Evolutionary conservation across 805 yeast genomes (phyloP).

Genomic region (Wilhelminamyces savonicus): DNA sequence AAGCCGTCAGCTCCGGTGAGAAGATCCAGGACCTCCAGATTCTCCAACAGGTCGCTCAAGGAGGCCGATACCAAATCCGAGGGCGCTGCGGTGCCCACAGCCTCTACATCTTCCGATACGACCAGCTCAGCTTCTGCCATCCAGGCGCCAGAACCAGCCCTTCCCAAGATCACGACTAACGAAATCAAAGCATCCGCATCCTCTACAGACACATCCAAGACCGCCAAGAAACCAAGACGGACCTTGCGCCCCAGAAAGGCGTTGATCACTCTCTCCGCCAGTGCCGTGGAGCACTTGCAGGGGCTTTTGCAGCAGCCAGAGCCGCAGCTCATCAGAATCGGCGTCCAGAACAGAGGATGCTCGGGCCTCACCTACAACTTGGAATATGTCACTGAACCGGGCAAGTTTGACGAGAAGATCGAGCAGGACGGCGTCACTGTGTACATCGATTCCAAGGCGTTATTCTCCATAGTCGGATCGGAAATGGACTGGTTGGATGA

Average conservation of each 20-base stretch:
- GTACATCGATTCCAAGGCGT: conserved; percentile 90
- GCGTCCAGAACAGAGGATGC: conserved; percentile 95
- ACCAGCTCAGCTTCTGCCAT: not conserved
- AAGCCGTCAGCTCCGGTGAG: conserved; percentile 14
- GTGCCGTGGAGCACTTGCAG: conserved; percentile 68
- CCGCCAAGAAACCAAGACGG: conserved; percentile 40
- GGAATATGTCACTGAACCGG: conserved; percentile 84
- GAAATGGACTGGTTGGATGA: conserved; percentile 99
- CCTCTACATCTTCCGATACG: not conserved
- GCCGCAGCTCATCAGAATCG: conserved; percentile 85
- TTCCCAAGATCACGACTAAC: not conserved
- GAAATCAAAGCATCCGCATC: conserved; percentile 1
- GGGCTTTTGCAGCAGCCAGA: conserved; percentile 70
- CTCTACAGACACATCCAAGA: conserved; percentile 1
- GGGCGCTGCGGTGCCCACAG: conserved; percentile 2
- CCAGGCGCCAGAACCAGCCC: too few species aligned
- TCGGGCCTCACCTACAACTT: conserved; percentile 90
- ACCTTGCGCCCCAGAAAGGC: conserved; percentile 84
- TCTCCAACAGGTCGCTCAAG: conserved; percentile 7
- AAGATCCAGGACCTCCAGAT: conserved; percentile 28
- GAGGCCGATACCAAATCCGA: conserved; percentile 1
- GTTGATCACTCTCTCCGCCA: conserved; percentile 70
- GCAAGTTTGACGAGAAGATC: conserved; percentile 91
- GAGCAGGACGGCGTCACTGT: conserved; percentile 93
- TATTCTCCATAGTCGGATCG: conserved; percentile 91